Evolutionary conservation across 768 basidiomycete species (phyloP).

Genomic region (Mycena alexandri): DNA sequence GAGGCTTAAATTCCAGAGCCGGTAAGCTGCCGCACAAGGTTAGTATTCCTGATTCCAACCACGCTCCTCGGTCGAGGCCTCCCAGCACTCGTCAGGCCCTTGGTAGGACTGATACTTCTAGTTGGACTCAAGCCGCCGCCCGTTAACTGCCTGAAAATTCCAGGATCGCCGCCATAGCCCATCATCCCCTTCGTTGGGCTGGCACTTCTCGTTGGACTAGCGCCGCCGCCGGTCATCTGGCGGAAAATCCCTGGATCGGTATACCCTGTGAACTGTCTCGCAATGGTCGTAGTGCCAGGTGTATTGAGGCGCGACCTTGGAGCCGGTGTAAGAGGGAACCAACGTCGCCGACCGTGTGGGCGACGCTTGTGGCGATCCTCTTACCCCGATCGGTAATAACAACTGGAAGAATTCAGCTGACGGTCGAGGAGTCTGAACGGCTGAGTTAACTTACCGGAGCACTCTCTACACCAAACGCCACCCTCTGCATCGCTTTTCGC

Average conservation of each 20-base stretch:
- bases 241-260: slow-evolving; percentile 54
- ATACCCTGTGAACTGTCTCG: slow-evolving; percentile 76
- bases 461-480: slow-evolving; percentile 88
- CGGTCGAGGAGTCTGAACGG: not conserved
- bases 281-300: slow-evolving; percentile 82
- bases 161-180: slow-evolving; percentile 55
- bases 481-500: slow-evolving; percentile 80
- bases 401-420: slow-evolving; percentile 3
- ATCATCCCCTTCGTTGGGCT: slow-evolving; percentile 85
- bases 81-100: slow-evolving; percentile 62
- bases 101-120: slow-evolving; percentile 82
- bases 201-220: slow-evolving; percentile 57
- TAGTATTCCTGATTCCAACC: slow-evolving; percentile 73
- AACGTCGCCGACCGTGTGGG: slow-evolving; percentile 61
- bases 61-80: slow-evolving; percentile 84
- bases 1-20: slow-evolving; percentile 48
- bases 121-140: slow-evolving; percentile 78
- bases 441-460: slow-evolving; percentile 66
- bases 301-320: slow-evolving; percentile 64
- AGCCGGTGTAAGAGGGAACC: slow-evolving; percentile 59
- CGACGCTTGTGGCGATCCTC: slow-evolving; percentile 65
- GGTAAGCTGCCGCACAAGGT: slow-evolving; percentile 84
- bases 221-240: slow-evolving; percentile 44
- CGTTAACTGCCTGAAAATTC: slow-evolving; percentile 70
- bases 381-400: slow-evolving; percentile 28